phyloP scores from a whole-genome alignment of 2,329 filamentous ascomycete species.

The Bipolaris sorokiniana region DNA sequence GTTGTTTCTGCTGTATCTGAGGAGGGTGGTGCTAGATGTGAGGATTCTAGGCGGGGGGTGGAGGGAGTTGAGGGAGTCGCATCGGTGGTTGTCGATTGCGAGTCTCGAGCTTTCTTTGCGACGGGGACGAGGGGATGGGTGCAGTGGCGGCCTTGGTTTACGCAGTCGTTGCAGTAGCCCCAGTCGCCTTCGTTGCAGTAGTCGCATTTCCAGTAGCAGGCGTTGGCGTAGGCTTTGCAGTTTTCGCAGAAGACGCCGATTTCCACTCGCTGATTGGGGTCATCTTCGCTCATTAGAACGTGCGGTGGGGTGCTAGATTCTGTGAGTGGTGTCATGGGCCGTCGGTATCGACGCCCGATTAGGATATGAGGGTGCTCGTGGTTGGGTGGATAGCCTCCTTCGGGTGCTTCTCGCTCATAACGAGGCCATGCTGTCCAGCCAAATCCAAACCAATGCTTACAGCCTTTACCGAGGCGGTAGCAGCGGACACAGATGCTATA shows the following conservation, averaged over 20 bases:
- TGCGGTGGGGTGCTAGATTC: slow-evolving; percentile 32
- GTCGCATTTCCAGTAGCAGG: slow-evolving; percentile 89
- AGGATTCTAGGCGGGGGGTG: slow-evolving; percentile 26
- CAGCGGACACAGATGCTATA: slow-evolving; percentile 84
- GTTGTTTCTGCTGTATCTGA: slow-evolving; percentile 18
- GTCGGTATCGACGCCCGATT: slow-evolving; percentile 53
- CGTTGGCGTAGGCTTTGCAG: slow-evolving; percentile 75
- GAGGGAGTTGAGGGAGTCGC: slow-evolving; percentile 23
- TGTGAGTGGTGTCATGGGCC: slow-evolving; percentile 32
- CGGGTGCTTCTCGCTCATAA: slow-evolving; percentile 60
- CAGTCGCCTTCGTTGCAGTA: slow-evolving; percentile 90
- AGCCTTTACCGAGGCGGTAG: slow-evolving; percentile 78
- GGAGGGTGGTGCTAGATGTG: slow-evolving; percentile 29
- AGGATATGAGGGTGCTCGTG: slow-evolving; percentile 61
- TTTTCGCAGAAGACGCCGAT: slow-evolving; percentile 83
- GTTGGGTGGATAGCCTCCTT: slow-evolving; percentile 49
- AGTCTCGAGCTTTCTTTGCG: slow-evolving; percentile 60
- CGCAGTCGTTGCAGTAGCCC: slow-evolving; percentile 90
- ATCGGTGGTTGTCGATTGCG: slow-evolving; percentile 4
- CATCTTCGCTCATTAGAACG: slow-evolving; percentile 63
- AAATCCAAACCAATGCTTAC: slow-evolving; percentile 88
- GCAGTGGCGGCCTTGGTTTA: slow-evolving; percentile 81
- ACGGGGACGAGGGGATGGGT: slow-evolving; percentile 81
- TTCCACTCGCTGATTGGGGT: slow-evolving; percentile 72
- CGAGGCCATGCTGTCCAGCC: slow-evolving; percentile 71